Evolutionary conservation across 129 eudicot species (phyloP).

Genomic region (Deinandra increscens): DNA sequence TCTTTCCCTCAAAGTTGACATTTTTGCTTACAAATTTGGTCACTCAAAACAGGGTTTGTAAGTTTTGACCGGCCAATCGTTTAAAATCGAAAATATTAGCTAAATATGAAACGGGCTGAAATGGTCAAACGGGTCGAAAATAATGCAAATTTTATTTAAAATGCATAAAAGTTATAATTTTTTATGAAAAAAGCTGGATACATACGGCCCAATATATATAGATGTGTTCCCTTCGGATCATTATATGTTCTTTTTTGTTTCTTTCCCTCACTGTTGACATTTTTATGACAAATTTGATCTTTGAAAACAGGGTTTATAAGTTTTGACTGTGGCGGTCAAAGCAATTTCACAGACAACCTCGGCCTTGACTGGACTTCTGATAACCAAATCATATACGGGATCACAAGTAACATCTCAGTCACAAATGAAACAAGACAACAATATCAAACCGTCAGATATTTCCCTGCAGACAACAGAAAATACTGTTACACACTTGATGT

Average conservation of each 20-base stretch:
- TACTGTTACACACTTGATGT: slow-evolving; percentile 86
- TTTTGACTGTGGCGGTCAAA: slow-evolving; percentile 81
- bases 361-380: slow-evolving; percentile 88
- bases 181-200: not conserved
- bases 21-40: slow-evolving; percentile 22
- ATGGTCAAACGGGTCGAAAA: not conserved
- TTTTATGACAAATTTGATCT: slow-evolving; percentile 21
- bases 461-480: slow-evolving; percentile 80
- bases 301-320: slow-evolving; percentile 71
- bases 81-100: not conserved
- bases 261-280: not conserved
- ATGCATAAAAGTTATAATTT: not conserved
- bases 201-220: not conserved
- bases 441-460: slow-evolving; percentile 62
- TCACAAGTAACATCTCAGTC: slow-evolving; percentile 57
- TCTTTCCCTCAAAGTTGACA: not conserved
- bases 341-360: slow-evolving; percentile 58
- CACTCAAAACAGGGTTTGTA: slow-evolving; percentile 56
- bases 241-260: not conserved
- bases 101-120: not conserved
- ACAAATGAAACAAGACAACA: slow-evolving; percentile 63
- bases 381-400: slow-evolving; percentile 47
- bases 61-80: slow-evolving; percentile 58
- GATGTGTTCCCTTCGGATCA: not conserved
- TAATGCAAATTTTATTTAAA: not conserved